phyloP scores from a whole-genome alignment of 2,329 filamentous ascomycete genomes.

The Dactylellina parvicollis region DNA sequence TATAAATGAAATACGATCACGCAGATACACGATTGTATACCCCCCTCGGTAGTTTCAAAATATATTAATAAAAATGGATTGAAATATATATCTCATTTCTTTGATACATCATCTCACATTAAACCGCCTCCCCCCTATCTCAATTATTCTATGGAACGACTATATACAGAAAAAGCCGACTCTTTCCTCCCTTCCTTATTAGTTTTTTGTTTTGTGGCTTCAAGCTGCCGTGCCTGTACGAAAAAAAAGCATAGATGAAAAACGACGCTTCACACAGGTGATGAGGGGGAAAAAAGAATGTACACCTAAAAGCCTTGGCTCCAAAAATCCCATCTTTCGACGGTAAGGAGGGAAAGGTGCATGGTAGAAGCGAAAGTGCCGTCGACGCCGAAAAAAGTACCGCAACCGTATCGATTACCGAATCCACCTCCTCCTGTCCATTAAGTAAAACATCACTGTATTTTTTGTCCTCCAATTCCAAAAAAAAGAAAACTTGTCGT shows the following conservation, averaged over 20 bases:
- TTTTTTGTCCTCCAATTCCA: not conserved
- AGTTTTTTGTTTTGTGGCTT: constrained; percentile 2
- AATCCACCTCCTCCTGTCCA: constrained; percentile 5
- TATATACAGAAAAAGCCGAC: constrained; percentile 10
- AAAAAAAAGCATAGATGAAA: constrained; percentile 2
- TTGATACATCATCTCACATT: constrained; percentile 14
- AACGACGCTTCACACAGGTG: constrained; percentile 5
- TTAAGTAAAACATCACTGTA: constrained; percentile 7
- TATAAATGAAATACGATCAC: too few relatives aligned
- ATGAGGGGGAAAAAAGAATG: constrained; percentile 17
- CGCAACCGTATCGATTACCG: too few relatives aligned
- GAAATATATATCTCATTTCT: not conserved
- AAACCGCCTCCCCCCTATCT: not conserved
- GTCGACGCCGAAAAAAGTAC: constrained; percentile 34
- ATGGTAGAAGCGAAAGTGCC: constrained; percentile 17
- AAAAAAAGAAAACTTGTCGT: not conserved
- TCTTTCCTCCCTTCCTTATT: not conserved
- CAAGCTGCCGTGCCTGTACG: constrained; percentile 15
- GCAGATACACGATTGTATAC: too few relatives aligned
- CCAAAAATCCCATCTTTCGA: not conserved
- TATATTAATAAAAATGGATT: too few relatives aligned
- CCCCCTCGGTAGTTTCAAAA: too few relatives aligned
- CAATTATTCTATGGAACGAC: constrained; percentile 2
- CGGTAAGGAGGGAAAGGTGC: not conserved
- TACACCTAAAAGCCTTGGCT: constrained; percentile 21